Evolutionary conservation across 2,329 filamentous ascomycete genomes (phyloP), one percentile per base, ranked within the genome.

Genomic region (Claviceps maximensis): DNA sequence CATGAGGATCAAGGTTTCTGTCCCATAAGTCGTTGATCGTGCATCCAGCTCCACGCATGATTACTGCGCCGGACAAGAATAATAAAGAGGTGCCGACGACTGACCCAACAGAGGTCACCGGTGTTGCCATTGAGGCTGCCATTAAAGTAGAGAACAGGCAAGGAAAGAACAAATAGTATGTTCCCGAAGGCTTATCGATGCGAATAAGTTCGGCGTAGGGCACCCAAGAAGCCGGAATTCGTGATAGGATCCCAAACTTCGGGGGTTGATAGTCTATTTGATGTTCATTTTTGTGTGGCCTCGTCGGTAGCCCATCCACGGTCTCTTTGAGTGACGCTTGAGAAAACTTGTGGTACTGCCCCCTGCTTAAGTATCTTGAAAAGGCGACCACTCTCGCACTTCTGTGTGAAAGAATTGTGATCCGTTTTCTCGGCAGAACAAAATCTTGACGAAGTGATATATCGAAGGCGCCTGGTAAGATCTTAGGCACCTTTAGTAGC

Each of bases 1-100:
- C 89, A 57, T 89, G 79, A 7, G 86, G 84, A 67, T 95, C 89
- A 17, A 95, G 82, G 60, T 93, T 86, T 52, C 87, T 81, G 67
- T 95, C 89, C 86, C 88, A 90, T 50, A 94, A 80, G 65, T 95
- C 89, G 65, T 95, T 95, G 70, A 94, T 89, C 19, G 86, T 86
- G 67, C 89, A 95, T 50, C 88, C 88, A 21, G 88, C 87, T 49
- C 89, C 86, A 56, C 89, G 85, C 86, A 95, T 93, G 58, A 95
- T 78, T 46, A 94, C 66, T 3, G 87, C 86, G 50, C 88, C 89
- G 2, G 80, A 74, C 61, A 86, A 79, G 70, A 94, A 93, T 48
- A 93, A 77, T 2, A 78, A 63, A 1, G 78, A 77, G 0, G 84
- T 89, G 49, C 80, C 76, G 31, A 85, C 58, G 19, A 88, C 80